Conservation (phyloP, 805 yeast genomes). For the Candida wancherniae region DNA sequence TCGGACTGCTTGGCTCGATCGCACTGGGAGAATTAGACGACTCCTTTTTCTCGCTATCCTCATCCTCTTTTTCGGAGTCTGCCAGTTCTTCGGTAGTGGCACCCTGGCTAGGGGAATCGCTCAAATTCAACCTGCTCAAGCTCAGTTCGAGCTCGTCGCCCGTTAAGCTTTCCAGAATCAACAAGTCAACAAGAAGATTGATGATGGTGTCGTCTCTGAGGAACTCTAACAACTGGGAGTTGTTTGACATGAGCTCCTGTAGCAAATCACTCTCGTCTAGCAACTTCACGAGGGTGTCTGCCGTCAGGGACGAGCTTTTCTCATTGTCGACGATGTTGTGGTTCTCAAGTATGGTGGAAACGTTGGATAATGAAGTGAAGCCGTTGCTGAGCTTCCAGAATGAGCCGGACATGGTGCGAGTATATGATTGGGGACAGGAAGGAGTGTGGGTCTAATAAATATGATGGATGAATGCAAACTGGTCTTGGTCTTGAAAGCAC, state of each 20-base stretch:
- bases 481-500: too few species aligned
- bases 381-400: slow-evolving; percentile 47
- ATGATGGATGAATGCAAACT: too few species aligned
- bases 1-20: too few species aligned
- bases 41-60: background rate
- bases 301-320: slow-evolving; percentile 13
- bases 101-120: slow-evolving; percentile 1
- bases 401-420: slow-evolving; percentile 37
- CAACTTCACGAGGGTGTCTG: slow-evolving; percentile 28
- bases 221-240: slow-evolving; percentile 70
- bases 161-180: slow-evolving; percentile 21
- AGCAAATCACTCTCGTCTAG: slow-evolving; percentile 41
- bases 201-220: slow-evolving; percentile 46
- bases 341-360: slow-evolving; percentile 36
- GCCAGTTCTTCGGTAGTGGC: slow-evolving; percentile 1
- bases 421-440: background rate
- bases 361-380: slow-evolving; percentile 39
- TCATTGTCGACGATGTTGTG: slow-evolving; percentile 20
- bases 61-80: slow-evolving; percentile 18
- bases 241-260: slow-evolving; percentile 63
- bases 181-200: slow-evolving; percentile 34
- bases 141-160: slow-evolving; percentile 16
- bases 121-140: slow-evolving; percentile 13
- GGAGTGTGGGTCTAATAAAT: too few species aligned
- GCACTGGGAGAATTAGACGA: too few species aligned